Base-by-base conservation (phyloP, 2,329 filamentous ascomycete species). In the Arthrobotrys entomopaga region DNA sequence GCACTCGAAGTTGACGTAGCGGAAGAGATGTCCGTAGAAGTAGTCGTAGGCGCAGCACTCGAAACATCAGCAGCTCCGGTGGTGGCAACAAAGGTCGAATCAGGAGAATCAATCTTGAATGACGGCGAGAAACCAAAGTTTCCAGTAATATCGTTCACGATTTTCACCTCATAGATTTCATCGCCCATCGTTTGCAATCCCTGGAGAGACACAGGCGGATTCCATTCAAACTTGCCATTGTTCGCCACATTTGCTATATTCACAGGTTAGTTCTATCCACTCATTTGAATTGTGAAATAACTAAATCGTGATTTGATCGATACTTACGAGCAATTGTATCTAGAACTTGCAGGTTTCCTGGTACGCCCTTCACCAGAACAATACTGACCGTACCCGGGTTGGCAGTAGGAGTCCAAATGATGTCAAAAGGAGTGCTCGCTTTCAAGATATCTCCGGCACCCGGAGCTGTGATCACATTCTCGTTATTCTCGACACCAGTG, bases 181-280 rank as follows among this genome's bases (percentile, higher is more conserved):
- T 63, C 70, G 20, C 61, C 70, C 70, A 74, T 74, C n/a, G 70
- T 74, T 20, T 74, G 70, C 56, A 74, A 40, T 15, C 70, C 70
- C 22, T 74, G 56, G 16, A 74, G 70, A 16, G 26, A 22, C 1
- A 67, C 13, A 15, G 63, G 70, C 1, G 70, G 70, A 2, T 50
- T 67, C 70, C 70, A 74, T 59, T 63, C 22, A 52, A 74, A 74
- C 19, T 67, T 74, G 6, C 70, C 70, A 20, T 57, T 74, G 16
- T 74, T 74, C 22, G 63, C 63, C 34, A 74, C 46, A 40, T 22
- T 53, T 15, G 61, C 70, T 74, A 50, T 46, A 43, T 16, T 13
- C 26, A 3, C 8, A 42, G 54, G 46, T 13, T 19, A 15, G 4
- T 29, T 24, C 34, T 49, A 15, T 38, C 24, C 8, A 29, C 15